Evolutionary conservation across 2,329 filamentous ascomycete genomes (phyloP).

Genomic region (Ophiostoma sp.): DNA sequence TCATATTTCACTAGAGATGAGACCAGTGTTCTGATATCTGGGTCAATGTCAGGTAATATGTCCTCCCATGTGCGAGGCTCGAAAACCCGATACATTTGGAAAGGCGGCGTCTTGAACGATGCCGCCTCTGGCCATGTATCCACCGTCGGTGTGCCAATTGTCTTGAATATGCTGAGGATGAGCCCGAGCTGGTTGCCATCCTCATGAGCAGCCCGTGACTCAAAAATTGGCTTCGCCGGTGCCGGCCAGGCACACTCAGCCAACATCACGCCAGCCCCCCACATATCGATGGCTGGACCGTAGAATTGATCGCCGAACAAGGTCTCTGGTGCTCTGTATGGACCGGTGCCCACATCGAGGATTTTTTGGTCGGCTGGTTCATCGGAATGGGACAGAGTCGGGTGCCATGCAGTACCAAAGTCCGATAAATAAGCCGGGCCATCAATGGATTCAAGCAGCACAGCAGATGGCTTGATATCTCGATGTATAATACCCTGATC

Average conservation of each 20-base stretch:
- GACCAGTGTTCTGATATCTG: conserved; percentile 60
- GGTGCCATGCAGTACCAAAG: conserved; percentile 87
- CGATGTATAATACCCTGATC: conserved; percentile 75
- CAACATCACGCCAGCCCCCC: conserved; percentile 79
- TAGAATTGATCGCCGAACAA: conserved; percentile 80
- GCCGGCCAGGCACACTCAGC: conserved; percentile 62
- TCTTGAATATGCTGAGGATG: conserved; percentile 88
- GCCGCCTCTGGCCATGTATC: conserved; percentile 76
- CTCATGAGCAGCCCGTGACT: conserved; percentile 65
- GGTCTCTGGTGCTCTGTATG: conserved; percentile 82
- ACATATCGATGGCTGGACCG: conserved; percentile 71
- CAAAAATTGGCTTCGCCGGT: conserved; percentile 62
- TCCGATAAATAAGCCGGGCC: conserved; percentile 79
- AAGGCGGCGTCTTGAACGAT: conserved; percentile 67
- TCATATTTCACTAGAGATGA: conserved; percentile 67
- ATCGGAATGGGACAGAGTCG: conserved; percentile 49
- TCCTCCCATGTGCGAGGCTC: conserved; percentile 61
- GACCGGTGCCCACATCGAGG: conserved; percentile 86
- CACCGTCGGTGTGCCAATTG: conserved; percentile 77
- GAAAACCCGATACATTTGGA: conserved; percentile 82
- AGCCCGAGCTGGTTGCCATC: conserved; percentile 87
- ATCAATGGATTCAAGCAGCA: conserved; percentile 62
- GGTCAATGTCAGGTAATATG: conserved; percentile 58
- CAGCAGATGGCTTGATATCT: conserved; percentile 88
- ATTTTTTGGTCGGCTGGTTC: conserved; percentile 69